These are phyloP conservation scores for Ophiostoma tasmaniense DNA, from an alignment of 2,329 filamentous ascomycete species.

Conservation along the genomic window DNA sequence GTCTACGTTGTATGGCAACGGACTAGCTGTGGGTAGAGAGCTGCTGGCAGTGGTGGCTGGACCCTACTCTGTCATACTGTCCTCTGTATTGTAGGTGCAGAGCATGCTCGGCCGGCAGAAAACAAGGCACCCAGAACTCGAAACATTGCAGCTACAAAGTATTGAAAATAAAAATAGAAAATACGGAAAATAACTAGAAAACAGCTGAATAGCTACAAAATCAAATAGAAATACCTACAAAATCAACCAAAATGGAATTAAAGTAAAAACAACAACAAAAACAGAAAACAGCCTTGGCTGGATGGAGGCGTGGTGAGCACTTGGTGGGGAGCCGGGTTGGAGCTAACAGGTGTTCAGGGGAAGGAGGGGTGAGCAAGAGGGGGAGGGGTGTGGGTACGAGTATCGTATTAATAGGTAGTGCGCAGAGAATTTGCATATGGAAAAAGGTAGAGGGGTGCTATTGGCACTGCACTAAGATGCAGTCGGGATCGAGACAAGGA, in stretches of 20 bases:
- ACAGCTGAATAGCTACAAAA: background rate
- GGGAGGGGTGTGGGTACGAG: background rate
- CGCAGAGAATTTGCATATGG: background rate
- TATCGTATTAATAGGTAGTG: constrained; percentile 1
- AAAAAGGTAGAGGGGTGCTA: background rate
- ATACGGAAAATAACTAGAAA: background rate
- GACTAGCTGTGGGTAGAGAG: background rate
- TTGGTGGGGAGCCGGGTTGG: constrained; percentile 2
- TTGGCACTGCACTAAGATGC: background rate
- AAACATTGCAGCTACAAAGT: background rate
- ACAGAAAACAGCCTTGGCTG: constrained; percentile 7
- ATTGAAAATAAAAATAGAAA: background rate
- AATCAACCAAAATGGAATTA: background rate
- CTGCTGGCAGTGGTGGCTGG: too few relatives aligned
- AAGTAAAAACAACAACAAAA: background rate
- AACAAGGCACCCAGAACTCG: background rate
- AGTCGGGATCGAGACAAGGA: background rate
- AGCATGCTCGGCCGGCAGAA: background rate
- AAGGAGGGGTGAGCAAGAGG: constrained; percentile 9
- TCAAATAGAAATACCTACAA: background rate
- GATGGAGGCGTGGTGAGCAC: constrained; percentile 3
- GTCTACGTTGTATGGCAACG: constrained; percentile 1
- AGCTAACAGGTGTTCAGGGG: constrained; percentile 7
- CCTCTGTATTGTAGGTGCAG: too few relatives aligned
- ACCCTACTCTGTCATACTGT: too few relatives aligned